phyloP scores from a whole-genome alignment of 176 grass and related monocot species.

The Hordeum marinum region DNA sequence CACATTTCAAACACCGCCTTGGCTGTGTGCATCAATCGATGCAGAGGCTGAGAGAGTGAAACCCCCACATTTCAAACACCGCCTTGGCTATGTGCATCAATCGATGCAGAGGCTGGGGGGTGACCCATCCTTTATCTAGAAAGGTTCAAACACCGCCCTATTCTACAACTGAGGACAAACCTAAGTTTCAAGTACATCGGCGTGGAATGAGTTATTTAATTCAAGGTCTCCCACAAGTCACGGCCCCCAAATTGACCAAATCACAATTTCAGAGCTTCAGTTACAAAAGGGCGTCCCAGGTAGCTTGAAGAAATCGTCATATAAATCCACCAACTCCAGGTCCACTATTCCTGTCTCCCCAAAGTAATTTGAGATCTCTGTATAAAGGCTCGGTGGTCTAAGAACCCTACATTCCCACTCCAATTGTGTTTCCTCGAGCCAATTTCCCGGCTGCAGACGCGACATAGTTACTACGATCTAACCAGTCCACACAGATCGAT shows the following conservation, averaged over 20 bases:
- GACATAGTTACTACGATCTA: neutral
- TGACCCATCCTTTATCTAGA: neutral
- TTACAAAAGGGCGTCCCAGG: neutral
- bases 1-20: neutral
- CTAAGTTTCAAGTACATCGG: neutral
- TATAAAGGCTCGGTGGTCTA: neutral
- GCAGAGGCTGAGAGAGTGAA: too few relatives aligned
- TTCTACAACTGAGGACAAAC: neutral
- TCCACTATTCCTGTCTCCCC: neutral
- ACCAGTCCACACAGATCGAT: neutral
- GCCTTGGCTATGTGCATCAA: neutral
- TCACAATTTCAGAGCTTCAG: neutral
- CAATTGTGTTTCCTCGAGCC: neutral
- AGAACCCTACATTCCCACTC: neutral
- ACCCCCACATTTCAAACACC: too few relatives aligned
- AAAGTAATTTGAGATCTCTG: neutral
- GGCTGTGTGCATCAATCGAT: neutral
- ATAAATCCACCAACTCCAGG: neutral
- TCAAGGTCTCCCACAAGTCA: neutral
- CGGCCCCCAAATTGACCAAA: neutral
- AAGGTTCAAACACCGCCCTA: neutral
- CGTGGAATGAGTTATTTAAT: neutral
- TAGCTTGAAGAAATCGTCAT: neutral
- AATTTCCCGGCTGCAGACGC: neutral
- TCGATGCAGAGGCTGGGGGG: neutral